phyloP scores from a whole-genome alignment of 2,329 filamentous ascomycete species.

The Aspergillus sclerotialis region DNA sequence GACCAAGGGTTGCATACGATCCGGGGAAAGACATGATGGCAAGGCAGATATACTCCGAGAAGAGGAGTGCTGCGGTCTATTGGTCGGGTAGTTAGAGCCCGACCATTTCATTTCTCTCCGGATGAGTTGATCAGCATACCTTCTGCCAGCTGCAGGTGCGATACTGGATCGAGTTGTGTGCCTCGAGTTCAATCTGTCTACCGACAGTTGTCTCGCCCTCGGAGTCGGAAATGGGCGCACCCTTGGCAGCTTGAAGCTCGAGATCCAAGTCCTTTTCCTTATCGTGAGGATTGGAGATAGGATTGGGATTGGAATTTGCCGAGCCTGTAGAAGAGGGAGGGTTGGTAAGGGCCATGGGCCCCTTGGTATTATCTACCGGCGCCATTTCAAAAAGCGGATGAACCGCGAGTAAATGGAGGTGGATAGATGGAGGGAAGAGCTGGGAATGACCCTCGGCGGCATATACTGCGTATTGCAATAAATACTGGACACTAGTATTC shows the following conservation, averaged over 20 bases:
- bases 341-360: constrained; percentile 10
- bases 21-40: constrained; percentile 93
- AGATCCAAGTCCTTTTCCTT: constrained; percentile 24
- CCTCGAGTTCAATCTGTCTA: constrained; percentile 70
- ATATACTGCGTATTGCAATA: constrained; percentile 21
- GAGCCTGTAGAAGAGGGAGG: constrained; percentile 11
- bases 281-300: constrained; percentile 10
- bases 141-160: constrained; percentile 92
- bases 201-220: constrained; percentile 45
- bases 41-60: constrained; percentile 92
- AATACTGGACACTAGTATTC: no score
- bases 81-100: constrained; percentile 1
- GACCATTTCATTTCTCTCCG: background rate
- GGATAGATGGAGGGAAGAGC: constrained; percentile 18
- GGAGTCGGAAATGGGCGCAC: constrained; percentile 21
- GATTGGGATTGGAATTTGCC: constrained; percentile 12
- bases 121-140: constrained; percentile 35
- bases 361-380: constrained; percentile 18
- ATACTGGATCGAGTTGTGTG: constrained; percentile 77
- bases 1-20: constrained; percentile 79
- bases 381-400: constrained; percentile 34
- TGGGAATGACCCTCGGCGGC: constrained; percentile 22
- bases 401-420: constrained; percentile 27
- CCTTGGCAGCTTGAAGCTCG: constrained; percentile 18
- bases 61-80: constrained; percentile 77